Base-by-base conservation (phyloP, 2,329 filamentous ascomycete species). In the Fusarium dlaminii region DNA sequence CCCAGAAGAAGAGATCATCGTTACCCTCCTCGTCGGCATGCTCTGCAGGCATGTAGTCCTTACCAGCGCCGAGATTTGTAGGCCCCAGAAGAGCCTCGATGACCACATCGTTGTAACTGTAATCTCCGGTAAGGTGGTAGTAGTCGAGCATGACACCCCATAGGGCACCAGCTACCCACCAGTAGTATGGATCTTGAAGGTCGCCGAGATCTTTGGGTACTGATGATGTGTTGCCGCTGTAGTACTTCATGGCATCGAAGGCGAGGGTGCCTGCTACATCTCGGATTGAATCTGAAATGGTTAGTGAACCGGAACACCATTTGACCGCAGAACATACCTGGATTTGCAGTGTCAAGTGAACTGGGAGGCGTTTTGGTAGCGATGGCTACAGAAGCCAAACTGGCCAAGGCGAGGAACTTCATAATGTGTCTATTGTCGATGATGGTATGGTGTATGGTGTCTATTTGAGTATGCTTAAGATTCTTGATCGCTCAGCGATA, bases 1-100 rank as follows among this genome's bases (percentile, higher is more conserved):
- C 90, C 92, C 92, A 94, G 79, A 94, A 94, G 37, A 90, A 90
- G 79, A 94, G 90, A 78, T 94, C 92, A 74, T 94, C 92, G 74
- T 94, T 94, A 60, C 92, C 92, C 80, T 92, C 89, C 68, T 90
- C 87, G n/a, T 85, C 84, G 18, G 82, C 81, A 72, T 91, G 88
- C 63, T 82, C 81, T 0, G 87, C 85, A 8, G 88, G 84, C 86
- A 93, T 90, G 77, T 87, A 92, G 81, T 93, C 86, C 66, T 86
- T 84, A 14, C 87, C 80, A 0, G 87, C 86, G 3, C 90, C 91
- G 11, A 84, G 87, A 79, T 89, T 90, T 56, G 81, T 81, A 2
- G 82, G 90, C 32, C 86, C 88, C 11, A 89, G 80, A 6, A 94
- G 82, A 14, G 88, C 91, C 69, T 91, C 84, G 39, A 87, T 86